Evolutionary conservation across 2,329 filamentous ascomycete genomes (phyloP).

Genomic region (Xylariaceae sp.): DNA sequence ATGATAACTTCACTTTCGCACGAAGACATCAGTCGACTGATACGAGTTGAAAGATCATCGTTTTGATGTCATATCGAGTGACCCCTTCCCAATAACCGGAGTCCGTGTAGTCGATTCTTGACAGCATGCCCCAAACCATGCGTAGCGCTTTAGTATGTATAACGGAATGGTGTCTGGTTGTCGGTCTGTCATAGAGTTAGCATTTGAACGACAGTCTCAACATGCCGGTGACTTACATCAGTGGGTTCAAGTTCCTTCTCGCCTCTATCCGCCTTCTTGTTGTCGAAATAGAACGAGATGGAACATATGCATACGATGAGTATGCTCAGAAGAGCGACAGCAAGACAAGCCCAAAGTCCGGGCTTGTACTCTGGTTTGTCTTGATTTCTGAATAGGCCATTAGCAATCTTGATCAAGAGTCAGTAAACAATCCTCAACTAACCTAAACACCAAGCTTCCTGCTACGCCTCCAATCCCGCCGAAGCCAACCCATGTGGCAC

Average conservation of each 20-base stretch:
- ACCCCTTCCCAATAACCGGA: background rate
- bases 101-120: too few relatives aligned
- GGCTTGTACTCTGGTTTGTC: constrained; percentile 48
- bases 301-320: constrained; percentile 41
- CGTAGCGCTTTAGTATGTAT: constrained; percentile 32
- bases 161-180: constrained; percentile 38
- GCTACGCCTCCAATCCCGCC: constrained; percentile 76
- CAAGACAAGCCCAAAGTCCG: constrained; percentile 51
- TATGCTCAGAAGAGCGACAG: constrained; percentile 43
- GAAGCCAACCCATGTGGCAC: constrained; percentile 68
- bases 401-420: background rate
- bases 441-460: constrained; percentile 66
- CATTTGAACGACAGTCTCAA: background rate
- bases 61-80: too few relatives aligned
- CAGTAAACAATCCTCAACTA: background rate
- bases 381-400: constrained; percentile 31
- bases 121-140: too few relatives aligned
- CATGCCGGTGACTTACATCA: constrained; percentile 38
- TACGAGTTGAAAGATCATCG: too few relatives aligned
- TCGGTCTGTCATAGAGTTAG: constrained; percentile 30
- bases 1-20: too few relatives aligned
- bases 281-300: constrained; percentile 40
- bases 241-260: constrained; percentile 47
- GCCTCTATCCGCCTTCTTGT: constrained; percentile 48
- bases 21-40: too few relatives aligned